phyloP scores from a whole-genome alignment of 73 alveolate genomes.

The Paramecium primaurelia region DNA sequence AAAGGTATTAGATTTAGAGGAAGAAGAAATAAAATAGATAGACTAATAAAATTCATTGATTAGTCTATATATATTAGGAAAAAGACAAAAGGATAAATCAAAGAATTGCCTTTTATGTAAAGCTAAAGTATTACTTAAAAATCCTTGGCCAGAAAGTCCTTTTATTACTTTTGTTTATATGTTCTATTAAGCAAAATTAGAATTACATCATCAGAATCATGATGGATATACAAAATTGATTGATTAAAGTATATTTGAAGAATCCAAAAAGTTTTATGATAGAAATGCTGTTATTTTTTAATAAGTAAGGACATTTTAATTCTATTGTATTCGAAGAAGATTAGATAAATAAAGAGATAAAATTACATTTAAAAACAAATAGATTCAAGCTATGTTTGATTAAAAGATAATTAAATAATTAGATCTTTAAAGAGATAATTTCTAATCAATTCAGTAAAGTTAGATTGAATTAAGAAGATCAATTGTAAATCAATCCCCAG shows the following conservation, averaged over 20 bases:
- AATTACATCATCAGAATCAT: background rate
- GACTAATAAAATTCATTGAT: background rate
- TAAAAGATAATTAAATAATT: background rate
- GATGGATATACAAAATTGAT: background rate
- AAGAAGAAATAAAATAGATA: background rate
- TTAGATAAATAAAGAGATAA: background rate
- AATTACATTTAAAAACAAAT: background rate
- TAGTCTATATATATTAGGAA: background rate
- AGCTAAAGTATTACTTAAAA: background rate
- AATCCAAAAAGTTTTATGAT: background rate
- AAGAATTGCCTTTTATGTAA: background rate
- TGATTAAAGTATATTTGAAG: background rate
- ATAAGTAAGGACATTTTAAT: conserved; percentile 11
- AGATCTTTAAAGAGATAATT: background rate
- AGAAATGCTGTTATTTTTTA: background rate
- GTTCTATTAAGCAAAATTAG: background rate
- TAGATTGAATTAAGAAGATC: background rate
- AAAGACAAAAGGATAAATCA: background rate
- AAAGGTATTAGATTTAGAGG: background rate
- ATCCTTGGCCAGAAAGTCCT: background rate
- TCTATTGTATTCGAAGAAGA: background rate
- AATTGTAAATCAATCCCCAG: background rate
- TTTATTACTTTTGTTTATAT: background rate
- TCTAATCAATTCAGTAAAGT: background rate
- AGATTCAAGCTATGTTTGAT: background rate